Conservation (phyloP, 2,329 filamentous ascomycete genomes). For the Apiospora malaysiana region DNA sequence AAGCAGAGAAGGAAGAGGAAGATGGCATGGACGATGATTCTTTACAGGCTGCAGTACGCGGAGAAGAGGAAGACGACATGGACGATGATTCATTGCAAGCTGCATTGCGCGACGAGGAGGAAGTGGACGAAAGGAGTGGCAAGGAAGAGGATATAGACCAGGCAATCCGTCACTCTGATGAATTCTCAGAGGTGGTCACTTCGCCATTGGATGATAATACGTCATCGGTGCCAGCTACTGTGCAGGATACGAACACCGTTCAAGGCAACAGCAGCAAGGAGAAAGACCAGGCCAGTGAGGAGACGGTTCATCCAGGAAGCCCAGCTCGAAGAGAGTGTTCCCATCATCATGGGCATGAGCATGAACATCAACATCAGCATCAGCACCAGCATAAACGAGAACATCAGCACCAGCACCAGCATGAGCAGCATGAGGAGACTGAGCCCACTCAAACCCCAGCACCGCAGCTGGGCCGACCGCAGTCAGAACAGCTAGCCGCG, state of each 20-base stretch:
- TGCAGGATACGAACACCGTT: neutral
- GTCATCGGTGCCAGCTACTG: neutral
- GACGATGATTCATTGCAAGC: neutral
- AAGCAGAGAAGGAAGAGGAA: neutral
- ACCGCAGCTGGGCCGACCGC: neutral
- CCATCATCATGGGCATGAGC: too few species aligned
- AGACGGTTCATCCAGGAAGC: neutral
- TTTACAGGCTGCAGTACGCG: conserved; percentile 23
- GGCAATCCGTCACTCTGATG: neutral
- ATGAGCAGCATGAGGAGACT: neutral
- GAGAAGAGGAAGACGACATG: neutral
- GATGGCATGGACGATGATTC: conserved; percentile 24
- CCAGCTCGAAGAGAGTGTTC: neutral
- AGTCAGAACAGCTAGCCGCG: neutral
- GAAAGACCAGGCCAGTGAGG: neutral
- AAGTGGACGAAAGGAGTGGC: neutral
- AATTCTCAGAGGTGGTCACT: neutral
- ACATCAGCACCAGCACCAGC: neutral
- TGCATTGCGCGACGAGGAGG: neutral
- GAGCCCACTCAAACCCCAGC: neutral
- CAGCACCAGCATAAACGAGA: neutral
- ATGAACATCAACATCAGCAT: neutral
- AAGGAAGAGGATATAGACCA: neutral
- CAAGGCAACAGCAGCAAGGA: neutral
- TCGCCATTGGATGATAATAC: neutral